phyloP scores from a whole-genome alignment of 495 filamentous ascomycete species.

The Alectoria sarmentosa region DNA sequence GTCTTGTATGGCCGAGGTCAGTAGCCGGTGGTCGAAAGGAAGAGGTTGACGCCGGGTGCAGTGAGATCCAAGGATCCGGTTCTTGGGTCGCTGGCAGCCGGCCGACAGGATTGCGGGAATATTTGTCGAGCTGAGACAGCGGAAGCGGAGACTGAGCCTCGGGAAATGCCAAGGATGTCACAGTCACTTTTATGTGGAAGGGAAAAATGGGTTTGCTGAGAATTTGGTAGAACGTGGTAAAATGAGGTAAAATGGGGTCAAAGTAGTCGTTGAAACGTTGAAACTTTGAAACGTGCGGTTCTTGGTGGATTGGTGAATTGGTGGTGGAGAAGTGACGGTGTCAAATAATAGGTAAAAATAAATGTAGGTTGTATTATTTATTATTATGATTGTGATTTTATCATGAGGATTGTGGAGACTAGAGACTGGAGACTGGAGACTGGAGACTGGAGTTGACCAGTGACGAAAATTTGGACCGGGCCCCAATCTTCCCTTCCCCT shows the following conservation, averaged over 20 bases:
- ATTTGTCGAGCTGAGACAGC: neutral
- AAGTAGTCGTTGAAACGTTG: no score
- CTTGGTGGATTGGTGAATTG: neutral
- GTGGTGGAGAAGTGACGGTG: no score
- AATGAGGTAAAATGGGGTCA: no score
- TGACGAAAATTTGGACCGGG: no score
- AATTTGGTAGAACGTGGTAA: no score
- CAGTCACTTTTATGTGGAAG: neutral
- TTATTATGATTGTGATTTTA: no score
- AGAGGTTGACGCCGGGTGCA: neutral
- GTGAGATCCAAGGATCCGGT: neutral
- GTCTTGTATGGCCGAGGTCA: neutral
- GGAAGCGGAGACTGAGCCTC: neutral
- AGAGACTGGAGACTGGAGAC: neutral
- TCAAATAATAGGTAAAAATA: no score
- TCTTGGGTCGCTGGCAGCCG: constrained; percentile 4
- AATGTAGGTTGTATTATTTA: no score
- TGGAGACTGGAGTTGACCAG: neutral
- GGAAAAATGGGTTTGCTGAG: neutral
- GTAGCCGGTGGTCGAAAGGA: neutral
- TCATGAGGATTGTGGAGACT: no score
- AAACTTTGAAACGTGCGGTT: neutral
- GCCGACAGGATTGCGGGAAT: constrained; percentile 1
- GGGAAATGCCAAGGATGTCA: neutral
- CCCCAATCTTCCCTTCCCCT: no score